These are phyloP conservation scores for Penicillium arizonense DNA, from an alignment of 495 filamentous ascomycete genomes.

Conservation along the genomic window DNA sequence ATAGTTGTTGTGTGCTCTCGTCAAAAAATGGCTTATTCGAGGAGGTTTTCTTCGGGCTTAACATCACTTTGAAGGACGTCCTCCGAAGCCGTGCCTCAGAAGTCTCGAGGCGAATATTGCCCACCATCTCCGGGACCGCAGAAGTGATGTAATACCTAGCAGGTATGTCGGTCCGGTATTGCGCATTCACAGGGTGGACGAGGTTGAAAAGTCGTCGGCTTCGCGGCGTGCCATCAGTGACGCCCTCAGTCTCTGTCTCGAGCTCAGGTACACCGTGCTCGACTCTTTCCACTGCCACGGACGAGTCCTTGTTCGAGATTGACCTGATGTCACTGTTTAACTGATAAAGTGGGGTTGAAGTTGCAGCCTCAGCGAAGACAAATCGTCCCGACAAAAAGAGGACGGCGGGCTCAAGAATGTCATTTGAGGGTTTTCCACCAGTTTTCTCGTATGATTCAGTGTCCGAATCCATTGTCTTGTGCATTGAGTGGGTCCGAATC, in stretches of 20 bases:
- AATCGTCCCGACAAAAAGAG: background rate
- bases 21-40: slow-evolving; percentile 12
- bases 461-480: background rate
- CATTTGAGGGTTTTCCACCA: background rate
- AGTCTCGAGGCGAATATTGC: slow-evolving; percentile 17
- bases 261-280: background rate
- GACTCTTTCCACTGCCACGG: slow-evolving; percentile 1
- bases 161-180: slow-evolving; percentile 18
- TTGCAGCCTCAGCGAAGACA: background rate
- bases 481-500: background rate
- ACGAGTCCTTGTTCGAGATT: slow-evolving; percentile 1
- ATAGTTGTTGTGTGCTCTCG: background rate
- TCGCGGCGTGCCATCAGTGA: background rate
- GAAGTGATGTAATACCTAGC: slow-evolving; percentile 17
- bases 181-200: slow-evolving; percentile 13
- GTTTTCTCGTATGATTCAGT: background rate
- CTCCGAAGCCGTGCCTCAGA: slow-evolving; percentile 8
- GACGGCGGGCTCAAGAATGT: background rate
- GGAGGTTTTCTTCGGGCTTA: slow-evolving; percentile 9
- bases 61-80: slow-evolving; percentile 8
- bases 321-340: slow-evolving; percentile 1
- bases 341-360: background rate
- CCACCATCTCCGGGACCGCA: slow-evolving; percentile 6
- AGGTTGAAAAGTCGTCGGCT: slow-evolving; percentile 13
- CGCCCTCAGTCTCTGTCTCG: background rate